phyloP scores from a whole-genome alignment of 1,284 basidiomycete species.

The Meripilus lineatus region DNA sequence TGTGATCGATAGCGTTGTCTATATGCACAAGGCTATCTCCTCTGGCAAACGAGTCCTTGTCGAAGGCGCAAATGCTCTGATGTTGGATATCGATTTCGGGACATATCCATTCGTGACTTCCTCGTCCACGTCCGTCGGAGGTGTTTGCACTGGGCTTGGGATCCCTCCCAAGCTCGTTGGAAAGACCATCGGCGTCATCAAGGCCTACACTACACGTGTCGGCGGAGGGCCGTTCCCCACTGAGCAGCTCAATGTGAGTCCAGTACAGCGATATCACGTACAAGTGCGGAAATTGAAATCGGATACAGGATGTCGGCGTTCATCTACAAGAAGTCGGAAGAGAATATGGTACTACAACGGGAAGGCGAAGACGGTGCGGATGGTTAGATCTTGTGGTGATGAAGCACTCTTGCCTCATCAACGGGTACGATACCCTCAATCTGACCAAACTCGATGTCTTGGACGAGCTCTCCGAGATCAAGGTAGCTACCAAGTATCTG shows the following conservation, averaged over 20 bases:
- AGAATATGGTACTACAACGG: constrained; percentile 92
- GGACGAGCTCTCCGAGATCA: constrained; percentile 84
- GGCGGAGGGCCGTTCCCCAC: constrained; percentile 98
- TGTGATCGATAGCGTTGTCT: constrained; percentile 85
- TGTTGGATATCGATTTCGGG: constrained; percentile 98
- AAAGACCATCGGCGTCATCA: constrained; percentile 87
- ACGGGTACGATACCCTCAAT: constrained; percentile 93
- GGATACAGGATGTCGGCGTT: constrained; percentile 65
- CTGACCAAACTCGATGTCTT: constrained; percentile 96
- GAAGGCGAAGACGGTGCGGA: constrained; percentile 87
- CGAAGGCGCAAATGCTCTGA: constrained; percentile 96
- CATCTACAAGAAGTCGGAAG: constrained; percentile 93
- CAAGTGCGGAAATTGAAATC: too few relatives aligned
- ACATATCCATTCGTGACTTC: constrained; percentile 98
- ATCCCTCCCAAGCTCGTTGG: constrained; percentile 89
- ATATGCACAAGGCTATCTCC: constrained; percentile 78
- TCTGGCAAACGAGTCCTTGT: constrained; percentile 82
- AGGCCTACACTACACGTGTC: constrained; percentile 97
- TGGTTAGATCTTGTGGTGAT: constrained; percentile 98
- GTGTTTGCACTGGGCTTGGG: constrained; percentile 94
- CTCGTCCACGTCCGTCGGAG: constrained; percentile 89
- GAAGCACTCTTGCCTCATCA: constrained; percentile 90
- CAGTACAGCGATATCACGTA: too few relatives aligned
- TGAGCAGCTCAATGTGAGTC: constrained; percentile 82
- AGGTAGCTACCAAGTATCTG: constrained; percentile 81